Conservation (phyloP, 306 rosid species). For the Trifolium pratense region DNA sequence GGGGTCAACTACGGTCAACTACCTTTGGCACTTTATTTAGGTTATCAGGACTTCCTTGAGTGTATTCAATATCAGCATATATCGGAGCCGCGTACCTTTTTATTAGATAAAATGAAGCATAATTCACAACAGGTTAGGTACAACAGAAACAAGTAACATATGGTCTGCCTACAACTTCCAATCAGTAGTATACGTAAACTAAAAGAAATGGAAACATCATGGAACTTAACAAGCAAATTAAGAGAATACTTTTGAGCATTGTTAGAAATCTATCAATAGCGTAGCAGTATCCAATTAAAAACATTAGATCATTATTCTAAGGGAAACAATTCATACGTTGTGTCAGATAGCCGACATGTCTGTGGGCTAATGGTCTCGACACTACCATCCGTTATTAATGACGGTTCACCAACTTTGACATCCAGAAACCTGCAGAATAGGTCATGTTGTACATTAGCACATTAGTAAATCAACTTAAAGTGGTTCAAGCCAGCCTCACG, state of each 20-base stretch:
- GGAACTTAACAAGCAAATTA: constrained; percentile 19
- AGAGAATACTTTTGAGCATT: constrained; percentile 7
- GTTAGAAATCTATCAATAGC: constrained; percentile 21
- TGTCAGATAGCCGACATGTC: constrained; percentile 79
- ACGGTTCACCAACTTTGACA: constrained; percentile 70
- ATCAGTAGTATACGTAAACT: constrained; percentile 24
- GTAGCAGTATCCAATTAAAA: constrained; percentile 18
- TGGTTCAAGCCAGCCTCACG: neutral
- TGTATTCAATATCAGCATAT: constrained; percentile 66
- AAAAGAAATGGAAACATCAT: constrained; percentile 18
- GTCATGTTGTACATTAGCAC: constrained; percentile 12
- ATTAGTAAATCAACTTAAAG: constrained; percentile 35
- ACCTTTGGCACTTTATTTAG: constrained; percentile 54
- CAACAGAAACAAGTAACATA: constrained; percentile 6
- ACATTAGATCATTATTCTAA: constrained; percentile 8
- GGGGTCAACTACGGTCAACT: constrained; percentile 26
- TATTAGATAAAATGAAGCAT: constrained; percentile 32
- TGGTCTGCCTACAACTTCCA: constrained; percentile 7
- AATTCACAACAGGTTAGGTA: constrained; percentile 10
- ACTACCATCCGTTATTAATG: constrained; percentile 53
- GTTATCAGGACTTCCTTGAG: constrained; percentile 57
- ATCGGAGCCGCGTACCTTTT: constrained; percentile 85
- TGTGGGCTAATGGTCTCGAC: constrained; percentile 64
- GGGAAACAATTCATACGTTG: constrained; percentile 58
- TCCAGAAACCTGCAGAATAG: constrained; percentile 64